Base-by-base conservation (phyloP, 2,329 filamentous ascomycete species). In the Monascus ruber region DNA sequence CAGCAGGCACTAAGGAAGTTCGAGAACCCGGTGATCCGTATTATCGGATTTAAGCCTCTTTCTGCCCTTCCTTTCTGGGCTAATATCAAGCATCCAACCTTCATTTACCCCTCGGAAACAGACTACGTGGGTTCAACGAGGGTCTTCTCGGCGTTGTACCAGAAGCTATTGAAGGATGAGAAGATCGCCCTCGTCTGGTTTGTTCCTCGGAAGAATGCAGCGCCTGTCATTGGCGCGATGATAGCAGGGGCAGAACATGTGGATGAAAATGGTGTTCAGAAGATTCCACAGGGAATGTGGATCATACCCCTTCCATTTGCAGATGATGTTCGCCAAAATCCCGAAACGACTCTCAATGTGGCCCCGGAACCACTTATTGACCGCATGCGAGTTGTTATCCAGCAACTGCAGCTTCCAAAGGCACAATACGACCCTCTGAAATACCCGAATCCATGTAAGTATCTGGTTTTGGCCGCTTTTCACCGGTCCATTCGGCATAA, bases 81-180 rank as follows among this genome's bases (percentile, higher is more conserved):
- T 1, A 87, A 85, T 28, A 72, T 85, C 36, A 85, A 84, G 55
- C 87, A 88, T 51, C 85, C 88, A 0, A 85, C 79, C 0, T 98
- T 95, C 60, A 85, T 98, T 42, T 96, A 94, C 54, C 91, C 91
- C 0, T 91, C 83, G 11, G 91, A 98, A 62, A 81, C 87, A 46
- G 83, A 85, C 45, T 94, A 80, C 51, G 74, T 95, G 25, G 91
- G 91, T 17, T 96, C 88, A 1, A 93, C 87, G 0, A 80, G 91
- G 5, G 87, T 94, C 2, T 98, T 96, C 58, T 81, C 88, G 2
- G 86, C 91, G 0, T 66, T 98, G 24, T 87, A 93, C 66, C 81
- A 87, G 52, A 96, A 94, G 56, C 72, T 98, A 1, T 64, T 89
- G 4, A 77, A 78, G 40, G 78, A 82, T 36, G 72, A 86, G 37